Evolutionary conservation across 352 stramenopile species (phyloP).

Genomic region (Ophiocytium majus): DNA sequence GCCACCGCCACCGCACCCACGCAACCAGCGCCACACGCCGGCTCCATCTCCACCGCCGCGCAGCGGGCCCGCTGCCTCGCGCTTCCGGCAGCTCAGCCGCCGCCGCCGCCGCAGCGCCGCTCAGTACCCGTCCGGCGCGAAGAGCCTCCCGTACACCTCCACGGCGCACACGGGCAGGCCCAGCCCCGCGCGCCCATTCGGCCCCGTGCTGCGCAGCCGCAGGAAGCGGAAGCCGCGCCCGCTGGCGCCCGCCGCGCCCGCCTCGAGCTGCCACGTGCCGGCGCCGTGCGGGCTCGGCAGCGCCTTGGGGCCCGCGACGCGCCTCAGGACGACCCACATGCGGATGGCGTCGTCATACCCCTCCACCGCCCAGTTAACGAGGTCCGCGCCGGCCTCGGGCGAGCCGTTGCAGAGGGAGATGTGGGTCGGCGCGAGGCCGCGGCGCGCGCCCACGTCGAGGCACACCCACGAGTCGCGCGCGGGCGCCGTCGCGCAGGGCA

Average conservation of each 20-base stretch:
- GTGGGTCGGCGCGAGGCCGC: constrained; percentile 42
- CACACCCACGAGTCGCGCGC: constrained; percentile 46
- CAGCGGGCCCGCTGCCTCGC: no score
- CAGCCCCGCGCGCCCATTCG: constrained; percentile 45
- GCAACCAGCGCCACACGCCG: no score
- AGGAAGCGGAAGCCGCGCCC: constrained; percentile 48
- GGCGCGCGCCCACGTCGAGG: constrained; percentile 43
- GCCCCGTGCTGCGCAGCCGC: constrained; percentile 51
- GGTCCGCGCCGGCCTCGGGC: constrained; percentile 33
- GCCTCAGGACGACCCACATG: constrained; percentile 46
- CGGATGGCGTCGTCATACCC: constrained; percentile 54
- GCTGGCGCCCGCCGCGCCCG: neutral
- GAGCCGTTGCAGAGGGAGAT: constrained; percentile 52
- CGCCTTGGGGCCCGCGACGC: constrained; percentile 3
- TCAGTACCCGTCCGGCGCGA: constrained; percentile 24
- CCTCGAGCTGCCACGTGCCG: constrained; percentile 49
- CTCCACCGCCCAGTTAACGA: constrained; percentile 54
- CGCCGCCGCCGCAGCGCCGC: no score
- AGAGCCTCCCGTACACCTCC: constrained; percentile 54
- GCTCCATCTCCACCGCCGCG: no score
- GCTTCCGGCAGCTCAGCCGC: no score
- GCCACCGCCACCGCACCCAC: no score
- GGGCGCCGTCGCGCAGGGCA: constrained; percentile 42
- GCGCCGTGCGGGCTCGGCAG: constrained; percentile 51
- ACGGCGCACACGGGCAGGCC: constrained; percentile 50